Evolutionary conservation across 257 asterid species (phyloP).

Genomic region (Vinca minor): DNA sequence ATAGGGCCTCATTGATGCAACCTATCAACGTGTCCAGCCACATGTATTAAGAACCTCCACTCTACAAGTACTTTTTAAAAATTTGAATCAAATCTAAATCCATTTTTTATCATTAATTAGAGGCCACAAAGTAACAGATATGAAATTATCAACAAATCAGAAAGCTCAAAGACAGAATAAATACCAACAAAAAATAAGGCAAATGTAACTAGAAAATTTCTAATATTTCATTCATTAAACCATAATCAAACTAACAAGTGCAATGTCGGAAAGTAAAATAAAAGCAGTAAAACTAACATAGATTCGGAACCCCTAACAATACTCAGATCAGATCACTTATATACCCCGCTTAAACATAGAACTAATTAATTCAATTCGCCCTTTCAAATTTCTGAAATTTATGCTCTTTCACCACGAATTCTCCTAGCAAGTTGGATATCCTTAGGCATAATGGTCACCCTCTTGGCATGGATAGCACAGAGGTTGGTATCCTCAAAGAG

Average conservation of each 20-base stretch:
- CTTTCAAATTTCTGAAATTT: not conserved
- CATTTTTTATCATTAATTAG: too few species aligned
- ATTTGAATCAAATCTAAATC: too few species aligned
- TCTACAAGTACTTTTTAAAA: too few species aligned
- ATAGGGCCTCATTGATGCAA: too few species aligned
- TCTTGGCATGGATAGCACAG: slow-evolving; percentile 33
- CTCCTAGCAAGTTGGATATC: slow-evolving; percentile 33
- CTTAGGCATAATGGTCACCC: slow-evolving; percentile 33
- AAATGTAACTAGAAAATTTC: too few species aligned
- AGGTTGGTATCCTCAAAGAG: slow-evolving; percentile 31
- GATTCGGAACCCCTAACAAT: not conserved
- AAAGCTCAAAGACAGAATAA: too few species aligned
- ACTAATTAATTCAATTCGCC: not conserved
- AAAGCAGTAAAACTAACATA: accelerated
- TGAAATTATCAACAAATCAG: too few species aligned
- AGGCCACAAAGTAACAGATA: too few species aligned
- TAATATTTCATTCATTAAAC: not conserved
- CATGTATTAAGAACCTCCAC: too few species aligned
- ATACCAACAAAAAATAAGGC: too few species aligned
- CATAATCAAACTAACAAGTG: not conserved
- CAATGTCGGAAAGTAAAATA: not conserved
- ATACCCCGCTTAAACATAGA: slow-evolving; percentile 3
- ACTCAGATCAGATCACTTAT: not conserved
- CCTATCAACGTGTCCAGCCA: too few species aligned
- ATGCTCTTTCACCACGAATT: slow-evolving; percentile 30